These are phyloP conservation scores for Penicillium bovifimosum DNA, from an alignment of 495 filamentous ascomycete species.

Conservation along the genomic window DNA sequence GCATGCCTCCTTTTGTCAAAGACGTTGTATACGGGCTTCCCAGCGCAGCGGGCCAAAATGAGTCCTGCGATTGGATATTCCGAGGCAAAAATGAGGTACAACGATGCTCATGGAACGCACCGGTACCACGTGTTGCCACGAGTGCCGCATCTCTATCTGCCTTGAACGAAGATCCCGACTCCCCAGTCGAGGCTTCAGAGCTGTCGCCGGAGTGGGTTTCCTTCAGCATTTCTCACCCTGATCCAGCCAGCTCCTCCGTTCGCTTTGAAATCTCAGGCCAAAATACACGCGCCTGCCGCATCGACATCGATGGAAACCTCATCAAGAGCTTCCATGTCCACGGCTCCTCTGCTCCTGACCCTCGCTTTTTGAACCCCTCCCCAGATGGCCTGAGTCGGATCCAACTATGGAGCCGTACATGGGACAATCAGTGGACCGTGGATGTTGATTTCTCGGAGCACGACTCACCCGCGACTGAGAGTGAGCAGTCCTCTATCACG, in stretches of 20 bases:
- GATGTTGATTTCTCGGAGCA: slow-evolving; percentile 60
- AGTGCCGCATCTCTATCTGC: slow-evolving; percentile 23
- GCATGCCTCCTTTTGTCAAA: slow-evolving; percentile 65
- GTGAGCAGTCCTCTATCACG: slow-evolving; percentile 43
- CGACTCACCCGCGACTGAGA: slow-evolving; percentile 18
- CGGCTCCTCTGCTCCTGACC: slow-evolving; percentile 42
- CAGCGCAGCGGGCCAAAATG: slow-evolving; percentile 55
- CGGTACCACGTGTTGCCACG: slow-evolving; percentile 50
- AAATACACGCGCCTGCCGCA: slow-evolving; percentile 63
- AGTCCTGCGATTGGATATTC: slow-evolving; percentile 43
- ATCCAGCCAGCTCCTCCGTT: slow-evolving; percentile 32
- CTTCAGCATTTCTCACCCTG: slow-evolving; percentile 51
- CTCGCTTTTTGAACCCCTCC: slow-evolving; percentile 53
- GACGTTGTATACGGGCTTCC: slow-evolving; percentile 63
- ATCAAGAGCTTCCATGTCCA: slow-evolving; percentile 57
- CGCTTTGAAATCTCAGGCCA: slow-evolving; percentile 54
- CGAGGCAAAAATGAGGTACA: slow-evolving; percentile 5
- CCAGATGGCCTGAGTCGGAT: slow-evolving; percentile 50
- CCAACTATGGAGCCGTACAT: slow-evolving; percentile 68
- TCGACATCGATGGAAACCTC: slow-evolving; percentile 37
- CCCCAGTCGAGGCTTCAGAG: slow-evolving; percentile 9
- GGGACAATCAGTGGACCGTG: slow-evolving; percentile 70
- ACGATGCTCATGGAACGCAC: slow-evolving; percentile 69
- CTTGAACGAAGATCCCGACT: neutral
- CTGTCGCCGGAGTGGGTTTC: slow-evolving; percentile 54